phyloP scores from a whole-genome alignment of 345 rosid genomes.

The Moricandia arvensis region DNA sequence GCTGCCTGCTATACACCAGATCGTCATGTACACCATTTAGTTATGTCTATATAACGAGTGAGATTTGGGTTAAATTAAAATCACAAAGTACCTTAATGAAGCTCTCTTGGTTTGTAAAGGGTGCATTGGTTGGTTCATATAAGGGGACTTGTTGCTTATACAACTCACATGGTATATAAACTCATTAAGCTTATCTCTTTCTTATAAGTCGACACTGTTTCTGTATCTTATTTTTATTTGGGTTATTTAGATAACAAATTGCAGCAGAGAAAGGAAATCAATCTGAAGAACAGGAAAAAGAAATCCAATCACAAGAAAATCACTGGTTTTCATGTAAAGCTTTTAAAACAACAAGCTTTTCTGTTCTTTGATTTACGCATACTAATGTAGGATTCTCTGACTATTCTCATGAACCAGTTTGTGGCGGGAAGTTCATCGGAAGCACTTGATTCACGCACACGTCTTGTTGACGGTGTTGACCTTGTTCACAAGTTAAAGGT shows the following conservation, averaged over 20 bases:
- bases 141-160: conserved; percentile 84
- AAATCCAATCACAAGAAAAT: conserved; percentile 87
- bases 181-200: background rate
- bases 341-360: conserved; percentile 2
- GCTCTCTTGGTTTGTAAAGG: conserved; percentile 52
- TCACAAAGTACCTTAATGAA: conserved; percentile 28
- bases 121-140: conserved; percentile 91
- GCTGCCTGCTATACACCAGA: conserved; percentile 97
- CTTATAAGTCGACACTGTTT: background rate
- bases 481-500: conserved; percentile 96
- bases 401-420: conserved; percentile 56
- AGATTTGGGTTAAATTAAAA: background rate
- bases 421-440: conserved; percentile 85
- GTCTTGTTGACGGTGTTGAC: conserved; percentile 76
- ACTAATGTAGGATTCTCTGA: conserved; percentile 18
- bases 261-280: conserved; percentile 65
- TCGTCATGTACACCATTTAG: conserved; percentile 64
- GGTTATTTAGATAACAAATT: conserved; percentile 68
- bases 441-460: conserved; percentile 92
- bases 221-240: background rate
- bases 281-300: conserved; percentile 90
- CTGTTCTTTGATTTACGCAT: background rate
- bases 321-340: conserved; percentile 92
- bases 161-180: conserved; percentile 58
- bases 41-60: background rate